A percentile compares a stretch with the other conserved stretches of the same genome.
phyloP scores from a whole-genome alignment of 805 yeast genomes.

The Lachancea fermentati region DNA sequence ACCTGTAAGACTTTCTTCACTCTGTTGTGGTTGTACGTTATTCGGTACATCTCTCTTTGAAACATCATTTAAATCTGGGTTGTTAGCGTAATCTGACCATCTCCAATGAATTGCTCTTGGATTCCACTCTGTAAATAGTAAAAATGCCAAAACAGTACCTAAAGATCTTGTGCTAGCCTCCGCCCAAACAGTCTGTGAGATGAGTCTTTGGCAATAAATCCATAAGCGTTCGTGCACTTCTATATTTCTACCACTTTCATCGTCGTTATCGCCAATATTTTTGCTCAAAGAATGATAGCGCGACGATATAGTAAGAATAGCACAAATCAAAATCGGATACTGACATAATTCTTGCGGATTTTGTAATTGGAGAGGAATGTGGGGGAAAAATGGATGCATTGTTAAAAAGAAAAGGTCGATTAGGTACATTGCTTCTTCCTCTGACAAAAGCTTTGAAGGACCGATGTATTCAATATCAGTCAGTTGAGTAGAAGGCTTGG shows the following conservation, averaged over 20 bases:
- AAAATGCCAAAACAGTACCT: constrained; percentile 80
- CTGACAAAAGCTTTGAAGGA: constrained; percentile 49
- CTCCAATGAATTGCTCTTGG: constrained; percentile 91
- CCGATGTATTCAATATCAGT: constrained; percentile 59
- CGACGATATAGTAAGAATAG: constrained; percentile 74
- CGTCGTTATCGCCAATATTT: constrained; percentile 31
- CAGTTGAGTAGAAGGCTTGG: constrained; percentile 36
- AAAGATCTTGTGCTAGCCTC: constrained; percentile 83
- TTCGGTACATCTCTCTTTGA: constrained; percentile 16
- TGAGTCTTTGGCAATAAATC: constrained; percentile 75
- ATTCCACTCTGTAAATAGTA: constrained; percentile 90
- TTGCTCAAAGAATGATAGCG: constrained; percentile 61
- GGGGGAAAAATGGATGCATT: constrained; percentile 89
- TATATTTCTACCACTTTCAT: constrained; percentile 39
- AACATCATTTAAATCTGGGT: constrained; percentile 34
- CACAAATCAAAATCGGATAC: constrained; percentile 75
- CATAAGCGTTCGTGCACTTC: constrained; percentile 75
- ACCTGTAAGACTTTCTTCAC: constrained; percentile 57
- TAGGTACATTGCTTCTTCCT: constrained; percentile 51
- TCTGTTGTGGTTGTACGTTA: constrained; percentile 21
- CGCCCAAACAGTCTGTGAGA: constrained; percentile 89
- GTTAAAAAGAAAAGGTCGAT: constrained; percentile 62
- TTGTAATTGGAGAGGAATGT: constrained; percentile 69
- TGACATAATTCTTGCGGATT: constrained; percentile 60
- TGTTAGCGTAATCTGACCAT: constrained; percentile 77